Conservation (phyloP, 768 basidiomycete species). For the Dentipellis sp. region DNA sequence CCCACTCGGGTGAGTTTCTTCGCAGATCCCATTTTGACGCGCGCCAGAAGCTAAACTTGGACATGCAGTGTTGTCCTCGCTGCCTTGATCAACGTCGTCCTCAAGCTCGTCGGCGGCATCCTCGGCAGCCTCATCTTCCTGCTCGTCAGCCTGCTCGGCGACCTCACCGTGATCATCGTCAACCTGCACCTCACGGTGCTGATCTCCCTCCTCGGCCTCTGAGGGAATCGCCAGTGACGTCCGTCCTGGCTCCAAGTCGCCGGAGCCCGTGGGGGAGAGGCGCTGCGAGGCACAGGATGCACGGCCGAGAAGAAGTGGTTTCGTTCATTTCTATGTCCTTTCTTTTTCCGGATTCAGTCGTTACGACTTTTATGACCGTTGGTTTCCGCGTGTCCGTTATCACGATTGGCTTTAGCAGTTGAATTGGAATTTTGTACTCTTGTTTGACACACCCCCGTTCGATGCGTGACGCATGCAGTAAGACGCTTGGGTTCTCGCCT, state of each 20-base stretch:
- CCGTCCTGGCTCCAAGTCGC: no score
- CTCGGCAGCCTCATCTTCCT: neutral
- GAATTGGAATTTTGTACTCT: no score
- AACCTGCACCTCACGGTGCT: neutral
- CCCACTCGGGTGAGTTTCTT: neutral
- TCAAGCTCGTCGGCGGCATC: neutral
- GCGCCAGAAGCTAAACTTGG: neutral
- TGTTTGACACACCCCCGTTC: no score
- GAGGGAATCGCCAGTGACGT: neutral
- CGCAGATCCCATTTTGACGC: no score
- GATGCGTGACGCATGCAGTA: no score
- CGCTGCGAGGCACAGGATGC: no score
- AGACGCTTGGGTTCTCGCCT: no score
- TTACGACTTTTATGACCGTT: no score
- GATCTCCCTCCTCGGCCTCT: neutral
- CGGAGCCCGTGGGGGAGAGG: no score
- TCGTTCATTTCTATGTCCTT: neutral
- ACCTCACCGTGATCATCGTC: neutral
- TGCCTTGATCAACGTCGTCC: neutral
- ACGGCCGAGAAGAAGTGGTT: no score
- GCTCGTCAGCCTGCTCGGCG: neutral
- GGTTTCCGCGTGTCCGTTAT: no score
- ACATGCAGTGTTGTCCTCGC: neutral
- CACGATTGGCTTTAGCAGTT: no score
- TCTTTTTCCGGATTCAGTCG: neutral